phyloP scores from a whole-genome alignment of 2,329 filamentous ascomycete species.

The Epichloe gansuensis region DNA sequence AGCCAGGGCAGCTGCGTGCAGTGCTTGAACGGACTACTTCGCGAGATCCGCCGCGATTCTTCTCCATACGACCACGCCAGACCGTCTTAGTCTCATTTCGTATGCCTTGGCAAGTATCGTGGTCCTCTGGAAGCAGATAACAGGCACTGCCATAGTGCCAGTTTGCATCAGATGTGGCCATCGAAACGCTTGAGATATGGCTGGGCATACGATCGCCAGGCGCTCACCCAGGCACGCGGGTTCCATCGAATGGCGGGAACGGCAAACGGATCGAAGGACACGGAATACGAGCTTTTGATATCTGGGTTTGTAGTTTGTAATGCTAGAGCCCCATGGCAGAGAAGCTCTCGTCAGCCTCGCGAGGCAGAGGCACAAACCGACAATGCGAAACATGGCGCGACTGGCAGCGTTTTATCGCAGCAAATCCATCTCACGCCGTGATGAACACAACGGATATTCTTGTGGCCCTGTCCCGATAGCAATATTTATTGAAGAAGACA shows the following conservation, averaged over 20 bases:
- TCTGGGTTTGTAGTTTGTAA: neutral
- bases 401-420: neutral
- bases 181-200: slow-evolving; percentile 1
- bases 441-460: too few species aligned
- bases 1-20: too few species aligned
- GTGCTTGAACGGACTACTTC: too few species aligned
- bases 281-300: neutral
- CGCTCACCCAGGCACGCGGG: slow-evolving; percentile 2
- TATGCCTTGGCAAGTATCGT: neutral
- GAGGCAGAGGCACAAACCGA: neutral
- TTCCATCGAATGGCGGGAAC: slow-evolving; percentile 4
- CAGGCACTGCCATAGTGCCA: neutral
- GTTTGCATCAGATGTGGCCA: slow-evolving; percentile 3
- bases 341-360: neutral
- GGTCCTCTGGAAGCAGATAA: neutral
- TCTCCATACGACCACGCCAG: neutral
- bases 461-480: too few species aligned
- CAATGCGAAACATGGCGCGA: neutral
- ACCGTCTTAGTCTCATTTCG: neutral
- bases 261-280: slow-evolving; percentile 1
- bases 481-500: too few species aligned
- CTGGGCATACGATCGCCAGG: neutral
- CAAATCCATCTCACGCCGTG: too few species aligned
- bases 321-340: neutral
- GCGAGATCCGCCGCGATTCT: too few species aligned